phyloP scores from a whole-genome alignment of 148 eudicot genomes.

The Diospyros kaki region DNA sequence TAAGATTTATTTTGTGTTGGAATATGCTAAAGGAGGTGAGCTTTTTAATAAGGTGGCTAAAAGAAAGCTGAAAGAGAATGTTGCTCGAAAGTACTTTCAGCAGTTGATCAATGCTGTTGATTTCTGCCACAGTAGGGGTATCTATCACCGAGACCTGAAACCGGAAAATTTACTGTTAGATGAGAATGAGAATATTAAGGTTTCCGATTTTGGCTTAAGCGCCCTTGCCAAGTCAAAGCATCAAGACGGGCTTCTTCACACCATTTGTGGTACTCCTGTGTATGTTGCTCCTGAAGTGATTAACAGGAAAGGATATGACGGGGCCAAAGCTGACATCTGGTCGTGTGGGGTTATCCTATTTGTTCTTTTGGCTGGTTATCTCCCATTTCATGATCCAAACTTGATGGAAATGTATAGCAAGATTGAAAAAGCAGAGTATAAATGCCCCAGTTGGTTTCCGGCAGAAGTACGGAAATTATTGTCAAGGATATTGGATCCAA shows the following conservation, averaged over 20 bases:
- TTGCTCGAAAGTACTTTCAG: slow-evolving; percentile 6
- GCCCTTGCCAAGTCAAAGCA: slow-evolving; percentile 8
- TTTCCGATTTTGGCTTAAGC: slow-evolving; percentile 7
- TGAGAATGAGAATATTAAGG: slow-evolving; percentile 3
- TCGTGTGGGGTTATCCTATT: slow-evolving; percentile 10
- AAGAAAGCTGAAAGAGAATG: slow-evolving; percentile 5
- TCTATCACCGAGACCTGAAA: slow-evolving; percentile 11
- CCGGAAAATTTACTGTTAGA: slow-evolving; percentile 8
- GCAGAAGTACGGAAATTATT: background rate
- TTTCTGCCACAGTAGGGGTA: slow-evolving; percentile 8
- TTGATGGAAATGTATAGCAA: slow-evolving; percentile 9
- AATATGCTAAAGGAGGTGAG: slow-evolving; percentile 9
- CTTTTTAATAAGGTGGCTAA: slow-evolving; percentile 6
- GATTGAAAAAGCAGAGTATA: background rate
- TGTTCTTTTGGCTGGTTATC: slow-evolving; percentile 12
- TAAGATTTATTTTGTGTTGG: slow-evolving; percentile 1
- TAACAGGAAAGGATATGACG: slow-evolving; percentile 8
- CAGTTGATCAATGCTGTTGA: slow-evolving; percentile 7
- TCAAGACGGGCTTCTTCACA: slow-evolving; percentile 8
- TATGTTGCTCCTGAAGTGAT: slow-evolving; percentile 9
- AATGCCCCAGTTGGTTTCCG: slow-evolving; percentile 7
- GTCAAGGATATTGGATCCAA: background rate
- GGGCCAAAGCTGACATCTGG: slow-evolving; percentile 14
- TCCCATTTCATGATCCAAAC: slow-evolving; percentile 12
- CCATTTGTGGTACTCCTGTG: slow-evolving; percentile 5